Evolutionary conservation across 2,329 filamentous ascomycete species (phyloP).

Genomic region (Trichoderma citrinoviride): DNA sequence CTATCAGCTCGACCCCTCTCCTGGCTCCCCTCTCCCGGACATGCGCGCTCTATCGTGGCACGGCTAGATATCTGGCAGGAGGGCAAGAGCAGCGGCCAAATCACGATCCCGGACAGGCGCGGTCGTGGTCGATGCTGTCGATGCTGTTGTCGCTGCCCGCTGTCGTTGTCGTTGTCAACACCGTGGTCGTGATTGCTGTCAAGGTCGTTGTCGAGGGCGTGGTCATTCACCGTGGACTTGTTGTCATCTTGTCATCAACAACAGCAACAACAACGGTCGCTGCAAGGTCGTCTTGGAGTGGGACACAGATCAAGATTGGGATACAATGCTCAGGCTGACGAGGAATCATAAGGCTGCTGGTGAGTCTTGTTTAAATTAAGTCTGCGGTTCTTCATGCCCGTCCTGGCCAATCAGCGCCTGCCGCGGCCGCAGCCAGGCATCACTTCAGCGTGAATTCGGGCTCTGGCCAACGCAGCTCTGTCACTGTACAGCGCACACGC

Average conservation of each 20-base stretch:
- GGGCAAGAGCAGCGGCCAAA: neutral
- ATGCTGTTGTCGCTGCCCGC: too few species aligned
- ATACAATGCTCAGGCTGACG: slow-evolving; percentile 15
- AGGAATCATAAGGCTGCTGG: slow-evolving; percentile 17
- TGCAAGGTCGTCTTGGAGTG: neutral
- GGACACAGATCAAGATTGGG: slow-evolving; percentile 19
- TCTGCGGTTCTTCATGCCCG: slow-evolving; percentile 13
- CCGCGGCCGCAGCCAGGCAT: slow-evolving; percentile 9
- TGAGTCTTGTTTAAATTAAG: slow-evolving; percentile 12
- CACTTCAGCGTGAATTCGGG: slow-evolving; percentile 11
- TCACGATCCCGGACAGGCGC: neutral
- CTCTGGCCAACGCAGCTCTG: slow-evolving; percentile 13
- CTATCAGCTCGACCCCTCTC: neutral
- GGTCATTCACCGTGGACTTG: neutral
- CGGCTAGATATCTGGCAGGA: slow-evolving; percentile 16
- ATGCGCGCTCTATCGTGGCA: slow-evolving; percentile 20
- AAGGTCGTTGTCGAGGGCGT: neutral
- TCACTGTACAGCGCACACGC: slow-evolving; percentile 19
- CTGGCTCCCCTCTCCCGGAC: neutral
- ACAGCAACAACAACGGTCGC: too few species aligned
- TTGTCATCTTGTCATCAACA: too few species aligned
- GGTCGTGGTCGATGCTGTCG: neutral
- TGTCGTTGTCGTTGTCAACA: too few species aligned
- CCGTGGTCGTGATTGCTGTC: too few species aligned
- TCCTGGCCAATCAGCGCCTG: slow-evolving; percentile 14